These are phyloP conservation scores for Penicillium vulpinum DNA, from an alignment of 2,329 filamentous ascomycete genomes.

Conservation along the genomic window DNA sequence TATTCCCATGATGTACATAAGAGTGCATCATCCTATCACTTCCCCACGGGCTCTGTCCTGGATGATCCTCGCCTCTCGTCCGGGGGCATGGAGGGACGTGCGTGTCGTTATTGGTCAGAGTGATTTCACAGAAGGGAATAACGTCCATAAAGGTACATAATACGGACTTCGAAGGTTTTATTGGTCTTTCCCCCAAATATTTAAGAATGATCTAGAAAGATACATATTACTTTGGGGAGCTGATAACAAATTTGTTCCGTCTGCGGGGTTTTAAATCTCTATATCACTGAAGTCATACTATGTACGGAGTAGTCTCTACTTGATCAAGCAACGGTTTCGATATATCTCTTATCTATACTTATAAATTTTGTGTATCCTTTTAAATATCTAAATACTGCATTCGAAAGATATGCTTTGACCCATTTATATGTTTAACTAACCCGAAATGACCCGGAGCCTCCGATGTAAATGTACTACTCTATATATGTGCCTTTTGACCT, in stretches of 20 bases:
- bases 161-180: not conserved
- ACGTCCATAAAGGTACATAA: not conserved
- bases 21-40: constrained; percentile 8
- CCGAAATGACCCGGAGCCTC: not conserved
- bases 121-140: fast-evolving
- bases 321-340: not conserved
- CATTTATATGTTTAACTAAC: not conserved
- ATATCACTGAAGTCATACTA: not conserved
- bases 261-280: not conserved
- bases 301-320: not conserved
- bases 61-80: constrained; percentile 32
- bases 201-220: too few relatives aligned
- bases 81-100: constrained; percentile 40
- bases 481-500: not conserved
- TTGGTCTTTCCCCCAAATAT: not conserved
- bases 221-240: not conserved
- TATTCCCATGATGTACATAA: too few relatives aligned
- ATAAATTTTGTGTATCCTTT: not conserved
- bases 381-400: not conserved
- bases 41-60: constrained; percentile 20
- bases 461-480: not conserved
- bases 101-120: constrained; percentile 36
- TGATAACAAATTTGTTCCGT: not conserved
- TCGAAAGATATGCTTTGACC: not conserved
- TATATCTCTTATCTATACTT: not conserved